Base-by-base conservation (phyloP, 106 monocot species). In the Narthecium ossifragum region DNA sequence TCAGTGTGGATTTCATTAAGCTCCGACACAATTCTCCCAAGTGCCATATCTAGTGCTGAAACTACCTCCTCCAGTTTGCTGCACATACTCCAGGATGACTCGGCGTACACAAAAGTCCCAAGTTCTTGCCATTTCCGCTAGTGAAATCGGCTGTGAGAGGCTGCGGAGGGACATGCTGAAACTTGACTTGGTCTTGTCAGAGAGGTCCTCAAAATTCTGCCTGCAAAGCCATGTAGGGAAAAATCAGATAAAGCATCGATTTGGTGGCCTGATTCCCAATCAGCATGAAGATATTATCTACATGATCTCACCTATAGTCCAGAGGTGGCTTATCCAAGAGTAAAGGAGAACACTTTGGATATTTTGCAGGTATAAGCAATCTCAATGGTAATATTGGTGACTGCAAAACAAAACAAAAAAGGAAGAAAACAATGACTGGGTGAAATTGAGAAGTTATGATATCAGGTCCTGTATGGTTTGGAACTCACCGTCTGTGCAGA, bases 31-130 rank as follows among this genome's bases (percentile, higher is more conserved):
- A 31, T 60, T 80, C 34, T 83, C 52, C 83, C 78, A 78, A 21
- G 24, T 17, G n/a, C 83, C 74, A 50, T 75, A 78, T 41, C 46
- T 63, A 11, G 83, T 75, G 59, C 67, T 78, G 67, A 83, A 78
- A 38, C 43, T 75, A 38, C 83, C 74, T 7, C 81, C 81, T 15
- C 83, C 78, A 34, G 30, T 57, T 30, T 66, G 60, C 31, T 66
- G 51, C 37, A 77, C 73, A 68, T 66, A 78, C 46, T 78, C 83
- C 24, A 41, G 30, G 3, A 84, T 70, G 18, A 75, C 83, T 30
- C 58, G 61, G 5, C 67, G 61, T 25, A 51, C 67, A 55, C 69
- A 70, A 25, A 67, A 10, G 26, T 84, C 78, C 83, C 83, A 84
- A 2, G 62, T 59, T 40, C 32, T 75, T 24, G 69, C 83, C 78